Percentiles rank a stretch among this genome's conserved stretches.
phyloP scores from a whole-genome alignment of 108 stramenopile species.

The Cyclotella cryptica region DNA sequence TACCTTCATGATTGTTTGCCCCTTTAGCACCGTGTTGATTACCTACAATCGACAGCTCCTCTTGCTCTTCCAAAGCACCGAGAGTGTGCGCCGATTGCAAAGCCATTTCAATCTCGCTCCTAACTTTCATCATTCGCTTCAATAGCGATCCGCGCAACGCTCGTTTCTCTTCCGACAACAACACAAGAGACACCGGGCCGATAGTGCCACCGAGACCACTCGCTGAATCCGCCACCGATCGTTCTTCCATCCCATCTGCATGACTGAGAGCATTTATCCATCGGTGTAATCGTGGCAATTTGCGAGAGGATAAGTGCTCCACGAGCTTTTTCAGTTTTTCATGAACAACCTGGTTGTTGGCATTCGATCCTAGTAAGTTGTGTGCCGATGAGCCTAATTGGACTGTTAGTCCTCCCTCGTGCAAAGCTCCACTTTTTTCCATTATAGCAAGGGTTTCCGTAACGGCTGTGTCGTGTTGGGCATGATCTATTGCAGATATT shows the following conservation, averaged over 20 bases:
- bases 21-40: neutral
- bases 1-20: neutral
- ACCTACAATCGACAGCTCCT: neutral
- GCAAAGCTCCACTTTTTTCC: slow-evolving; percentile 44
- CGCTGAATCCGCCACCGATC: slow-evolving; percentile 40
- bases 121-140: slow-evolving; percentile 46
- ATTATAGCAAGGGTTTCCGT: slow-evolving; percentile 44
- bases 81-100: slow-evolving; percentile 24
- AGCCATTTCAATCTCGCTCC: slow-evolving; percentile 29
- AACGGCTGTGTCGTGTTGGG: slow-evolving; percentile 38
- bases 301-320: slow-evolving; percentile 13
- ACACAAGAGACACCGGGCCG: slow-evolving; percentile 33
- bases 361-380: neutral
- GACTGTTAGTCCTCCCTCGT: slow-evolving; percentile 33
- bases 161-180: slow-evolving; percentile 35
- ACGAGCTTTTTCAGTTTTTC: slow-evolving; percentile 31
- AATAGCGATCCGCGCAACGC: slow-evolving; percentile 18
- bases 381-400: slow-evolving; percentile 19
- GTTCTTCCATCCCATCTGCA: slow-evolving; percentile 47
- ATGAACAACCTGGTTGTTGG: slow-evolving; percentile 3
- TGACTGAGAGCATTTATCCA: slow-evolving; percentile 51
- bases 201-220: neutral
- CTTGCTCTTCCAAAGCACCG: slow-evolving; percentile 3
- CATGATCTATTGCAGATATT: neutral
- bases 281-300: slow-evolving; percentile 30